Evolutionary conservation across 2,329 filamentous ascomycete genomes (phyloP), one percentile per base, ranked within the genome.

Genomic region (Geosmithia flava): DNA sequence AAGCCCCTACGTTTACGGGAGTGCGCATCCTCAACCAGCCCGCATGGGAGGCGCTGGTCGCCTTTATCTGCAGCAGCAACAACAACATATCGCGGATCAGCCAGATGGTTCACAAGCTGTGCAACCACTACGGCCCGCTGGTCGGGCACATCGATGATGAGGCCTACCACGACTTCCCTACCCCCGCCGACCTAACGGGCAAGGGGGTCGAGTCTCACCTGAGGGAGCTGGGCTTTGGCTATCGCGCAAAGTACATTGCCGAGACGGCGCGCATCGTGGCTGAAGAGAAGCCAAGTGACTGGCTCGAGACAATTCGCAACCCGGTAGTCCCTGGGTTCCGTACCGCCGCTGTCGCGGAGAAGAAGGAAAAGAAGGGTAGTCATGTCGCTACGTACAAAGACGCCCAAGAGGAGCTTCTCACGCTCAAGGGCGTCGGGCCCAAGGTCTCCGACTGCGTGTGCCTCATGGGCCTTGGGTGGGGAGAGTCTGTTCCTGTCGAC

Each of bases 21-120:
- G 85, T 98, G 49, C 82, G 93, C 20, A 96, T 98, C 54, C 69
- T 98, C 43, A 87, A 84, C 57, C 93, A 98, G 68, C 90, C 96
- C 69, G 83, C 91, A 1, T 98, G 94, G 93, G 93, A 98, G 65
- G 82, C 93, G 1, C 72, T 98, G 20, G 72, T 98, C 20, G 83
- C 85, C 49, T 98, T 98, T 65, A 98, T 98, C 53, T 98, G 93
- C 73, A 96, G 90, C 66, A 95, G 89, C 66, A 98, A 98, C 67
- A 98, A 98, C 68, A 96, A 98, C 62, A 98, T 98, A 51, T 77
- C 83, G 2, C 80, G 93, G 40, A 98, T 98, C 62, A 91, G 87
- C 5, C 87, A 94, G 65, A 98, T 98, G 93, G 89, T 85, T 58
- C 82, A 94, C 56, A 97, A 95, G 57, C 71, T 98, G 13, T 98